Percentiles rank a stretch among this genome's conserved stretches.
Evolutionary conservation across 1,284 basidiomycete species (phyloP).

Genomic region (Stygiomarasmius scandens): DNA sequence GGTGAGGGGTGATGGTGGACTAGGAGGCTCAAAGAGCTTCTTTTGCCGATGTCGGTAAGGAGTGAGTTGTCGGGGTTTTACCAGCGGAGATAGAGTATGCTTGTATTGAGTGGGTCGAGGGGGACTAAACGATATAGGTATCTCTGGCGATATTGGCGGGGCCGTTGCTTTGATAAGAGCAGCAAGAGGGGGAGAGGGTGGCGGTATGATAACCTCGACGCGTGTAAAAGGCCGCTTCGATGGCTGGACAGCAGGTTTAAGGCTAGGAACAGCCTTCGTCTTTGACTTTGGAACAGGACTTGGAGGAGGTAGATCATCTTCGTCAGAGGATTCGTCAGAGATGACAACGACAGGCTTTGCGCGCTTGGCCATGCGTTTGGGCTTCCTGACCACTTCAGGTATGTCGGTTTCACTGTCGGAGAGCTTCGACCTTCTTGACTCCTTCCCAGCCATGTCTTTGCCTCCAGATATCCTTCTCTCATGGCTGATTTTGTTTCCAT

Average conservation of each 20-base stretch:
- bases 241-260: background rate
- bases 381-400: background rate
- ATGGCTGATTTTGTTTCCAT: constrained; percentile 56
- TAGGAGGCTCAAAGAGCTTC: constrained; percentile 43
- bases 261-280: background rate
- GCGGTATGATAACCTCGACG: constrained; percentile 8
- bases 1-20: constrained; percentile 53
- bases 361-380: constrained; percentile 3
- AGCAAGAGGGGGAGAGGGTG: constrained; percentile 6
- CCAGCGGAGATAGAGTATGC: constrained; percentile 30
- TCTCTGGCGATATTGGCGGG: constrained; percentile 7
- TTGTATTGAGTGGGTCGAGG: constrained; percentile 13
- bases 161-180: constrained; percentile 4
- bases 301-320: background rate
- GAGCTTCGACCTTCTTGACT: background rate
- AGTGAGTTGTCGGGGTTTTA: constrained; percentile 61
- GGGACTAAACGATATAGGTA: background rate
- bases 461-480: constrained; percentile 50
- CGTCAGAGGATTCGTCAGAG: constrained; percentile 5
- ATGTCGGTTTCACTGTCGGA: constrained; percentile 1
- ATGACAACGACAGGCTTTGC: background rate
- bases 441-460: background rate
- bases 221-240: background rate
- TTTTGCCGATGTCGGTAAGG: constrained; percentile 55
- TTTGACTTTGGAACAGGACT: background rate